Evolutionary conservation across 768 basidiomycete species (phyloP), one percentile per base, ranked within the genome.

Genomic region (Coprinellus micaceus): DNA sequence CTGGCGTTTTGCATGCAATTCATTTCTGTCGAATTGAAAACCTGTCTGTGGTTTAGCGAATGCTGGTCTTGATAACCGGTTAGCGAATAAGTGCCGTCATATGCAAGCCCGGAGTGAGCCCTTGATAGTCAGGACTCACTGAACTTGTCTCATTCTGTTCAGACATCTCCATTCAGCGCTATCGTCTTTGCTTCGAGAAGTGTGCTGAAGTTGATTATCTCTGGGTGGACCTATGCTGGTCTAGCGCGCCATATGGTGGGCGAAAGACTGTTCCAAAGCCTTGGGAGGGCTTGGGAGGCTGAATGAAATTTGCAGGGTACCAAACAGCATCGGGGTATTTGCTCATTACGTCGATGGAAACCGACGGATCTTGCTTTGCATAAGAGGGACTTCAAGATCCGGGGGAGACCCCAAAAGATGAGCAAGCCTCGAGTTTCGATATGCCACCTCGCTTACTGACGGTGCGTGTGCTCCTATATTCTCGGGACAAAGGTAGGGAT

Each of bases 341-440:
- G 6, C 49, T 5, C 47, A 51, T 51, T 51, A 51, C 49, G 49
- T 51, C 29, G 45, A 9, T 47, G 45, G 45, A 21, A 47, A 26
- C 24, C 45, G 49, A 51, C 49, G 49, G 49, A 51, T 51, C 49
- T 51, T 51, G 49, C 4, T 36, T 3, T 11, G 17, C 3, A 7
- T 15, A 37, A 22, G 3, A 29, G 33, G 19, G 19, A 2, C 49
- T 37, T 33, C 33, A 51, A 51, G 49, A 51, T 51, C 49, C 49
- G 49, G 49, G 6, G 30, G 21, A 21, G 6, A 46, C 44, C 47
- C 47, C 47, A 26, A 48, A 30, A 30, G 26, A 10, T 25, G 47
- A 48, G 25, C 25, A 48, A 45, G 21, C 25, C 28, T 28, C 15
- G 11, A 26, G 26, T 17, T 17, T 17, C 47, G 29, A 28, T 13